Evolutionary conservation across 176 grass and related monocot genomes (phyloP).

Genomic region (Guadua angustifolia): DNA sequence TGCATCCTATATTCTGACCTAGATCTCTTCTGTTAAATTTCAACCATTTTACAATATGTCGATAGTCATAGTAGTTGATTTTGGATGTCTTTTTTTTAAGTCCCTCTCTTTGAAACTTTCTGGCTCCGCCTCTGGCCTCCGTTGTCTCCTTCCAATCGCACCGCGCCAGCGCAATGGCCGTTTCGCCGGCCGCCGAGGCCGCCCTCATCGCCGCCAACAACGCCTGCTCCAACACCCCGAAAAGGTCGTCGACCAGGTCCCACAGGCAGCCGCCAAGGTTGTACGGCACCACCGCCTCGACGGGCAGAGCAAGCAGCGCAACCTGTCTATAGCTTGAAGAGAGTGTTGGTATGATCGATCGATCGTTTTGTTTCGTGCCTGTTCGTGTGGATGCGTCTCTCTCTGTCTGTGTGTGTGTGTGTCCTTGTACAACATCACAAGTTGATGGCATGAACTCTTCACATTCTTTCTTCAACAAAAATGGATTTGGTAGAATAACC

Average conservation of each 20-base stretch:
- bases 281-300: conserved; percentile 48
- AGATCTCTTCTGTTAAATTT: too few species aligned
- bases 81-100: too few species aligned
- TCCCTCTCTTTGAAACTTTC: too few species aligned
- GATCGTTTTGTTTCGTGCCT: too few species aligned
- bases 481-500: not conserved
- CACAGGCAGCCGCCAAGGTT: conserved; percentile 28
- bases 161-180: conserved; percentile 32
- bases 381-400: too few species aligned
- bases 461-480: not conserved
- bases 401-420: too few species aligned
- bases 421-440: not conserved
- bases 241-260: conserved; percentile 54
- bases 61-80: too few species aligned
- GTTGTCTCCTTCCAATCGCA: conserved; percentile 77
- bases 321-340: not conserved
- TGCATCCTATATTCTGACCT: too few species aligned
- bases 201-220: conserved; percentile 21
- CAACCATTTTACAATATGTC: too few species aligned
- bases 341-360: not conserved
- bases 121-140: too few species aligned
- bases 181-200: not conserved
- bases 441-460: not conserved
- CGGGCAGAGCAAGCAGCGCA: not conserved
- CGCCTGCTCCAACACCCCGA: conserved; percentile 60